phyloP scores from a whole-genome alignment of 768 basidiomycete species.

The Dacryopinax spathularia region DNA sequence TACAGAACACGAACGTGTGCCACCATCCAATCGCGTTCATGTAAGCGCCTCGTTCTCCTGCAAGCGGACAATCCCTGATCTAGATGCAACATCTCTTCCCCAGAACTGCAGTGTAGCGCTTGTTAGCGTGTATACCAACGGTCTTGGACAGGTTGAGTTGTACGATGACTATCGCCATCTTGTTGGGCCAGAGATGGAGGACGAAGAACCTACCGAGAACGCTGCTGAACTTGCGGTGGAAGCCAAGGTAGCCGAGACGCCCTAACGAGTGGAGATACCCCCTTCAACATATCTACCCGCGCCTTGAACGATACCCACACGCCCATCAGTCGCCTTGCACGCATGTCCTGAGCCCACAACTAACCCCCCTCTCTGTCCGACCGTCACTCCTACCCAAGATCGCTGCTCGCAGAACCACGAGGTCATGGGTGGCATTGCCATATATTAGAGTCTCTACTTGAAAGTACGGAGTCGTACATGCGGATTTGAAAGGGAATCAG shows the following conservation, averaged over 20 bases:
- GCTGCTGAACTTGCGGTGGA: not conserved
- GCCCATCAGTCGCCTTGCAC: too few relatives aligned
- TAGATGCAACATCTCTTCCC: too few relatives aligned
- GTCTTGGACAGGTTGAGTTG: not conserved
- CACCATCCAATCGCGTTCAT: not conserved
- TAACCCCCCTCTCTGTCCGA: too few relatives aligned
- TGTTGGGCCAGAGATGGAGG: not conserved
- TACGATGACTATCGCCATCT: constrained; percentile 3
- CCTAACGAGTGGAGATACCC: not conserved
- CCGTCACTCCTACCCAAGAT: too few relatives aligned
- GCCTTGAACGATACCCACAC: too few relatives aligned
- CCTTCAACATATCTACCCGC: not conserved
- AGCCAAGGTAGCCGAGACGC: not conserved
- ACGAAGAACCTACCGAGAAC: constrained; percentile 1
- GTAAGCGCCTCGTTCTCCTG: not conserved
- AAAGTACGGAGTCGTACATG: too few relatives aligned
- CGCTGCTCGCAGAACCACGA: too few relatives aligned
- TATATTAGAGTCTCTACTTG: too few relatives aligned
- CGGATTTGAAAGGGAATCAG: too few relatives aligned
- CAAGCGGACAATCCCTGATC: too few relatives aligned
- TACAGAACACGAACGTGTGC: constrained; percentile 6
- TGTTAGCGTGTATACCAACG: not conserved
- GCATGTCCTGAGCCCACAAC: too few relatives aligned
- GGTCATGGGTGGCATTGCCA: too few relatives aligned
- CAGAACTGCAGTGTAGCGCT: not conserved